Base-by-base conservation (phyloP, 139 green algal species). In the Chlorella sp. region DNA sequence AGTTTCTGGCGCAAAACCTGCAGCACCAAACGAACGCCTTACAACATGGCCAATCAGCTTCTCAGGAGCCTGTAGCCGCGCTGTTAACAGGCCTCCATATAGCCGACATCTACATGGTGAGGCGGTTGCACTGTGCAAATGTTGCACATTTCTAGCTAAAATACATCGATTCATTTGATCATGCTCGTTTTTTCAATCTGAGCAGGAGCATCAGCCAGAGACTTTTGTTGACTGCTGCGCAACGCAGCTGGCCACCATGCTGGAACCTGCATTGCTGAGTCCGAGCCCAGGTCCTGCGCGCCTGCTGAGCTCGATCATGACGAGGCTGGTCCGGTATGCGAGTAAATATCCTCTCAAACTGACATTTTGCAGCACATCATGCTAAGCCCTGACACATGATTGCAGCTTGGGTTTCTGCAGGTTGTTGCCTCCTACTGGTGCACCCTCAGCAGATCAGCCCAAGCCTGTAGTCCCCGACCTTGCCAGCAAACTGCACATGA, bases 51-150 rank as follows among this genome's bases (percentile, higher is more conserved):
- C 73, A 40, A 26, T 34, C 60, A 30, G 19, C 72, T 51, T 60
- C 51, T 1, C 60, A 85, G 11, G 90, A 90, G 41, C 82, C 90
- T 1, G 73, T 91, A 22, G 84, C 90, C 1, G 90, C 88, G 6
- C 87, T 96, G 1, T 54, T 91, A 30, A 94, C 88, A 24, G 87
- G 82, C 32, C 73, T 86, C n/a, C 72, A 78, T n/a, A 80, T 87
- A 8, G 69, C 70, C 1, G 19, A 82, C 36, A 76, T 88, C 22
- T 82, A 70, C 56, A 81, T 88, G 78, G 76, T 80, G 28, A 28
- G 44, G 48, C n/a, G 1, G 30, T 36, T 68, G 30, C 11, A 28
- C 1, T 73, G 41, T 41, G 8, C 9, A 72, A 36, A 32, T 54
- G 14, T 46, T 80, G 73, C 46, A 80, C 43, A 16, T 65, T 24